Evolutionary conservation across 768 basidiomycete genomes (phyloP).

Genomic region (Serendipita indica): DNA sequence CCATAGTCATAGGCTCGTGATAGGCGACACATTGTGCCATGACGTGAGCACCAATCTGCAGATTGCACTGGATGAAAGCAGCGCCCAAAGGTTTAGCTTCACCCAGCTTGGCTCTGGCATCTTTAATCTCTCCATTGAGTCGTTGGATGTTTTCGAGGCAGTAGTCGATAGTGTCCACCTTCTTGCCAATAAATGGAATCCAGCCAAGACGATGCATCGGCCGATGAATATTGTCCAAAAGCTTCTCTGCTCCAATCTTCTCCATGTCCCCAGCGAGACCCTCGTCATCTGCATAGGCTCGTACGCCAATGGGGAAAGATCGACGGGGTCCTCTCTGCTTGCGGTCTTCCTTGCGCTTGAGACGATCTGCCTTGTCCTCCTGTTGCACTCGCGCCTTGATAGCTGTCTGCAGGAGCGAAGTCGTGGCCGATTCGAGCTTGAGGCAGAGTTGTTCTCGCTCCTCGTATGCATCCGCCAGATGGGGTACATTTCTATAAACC

Average conservation of each 20-base stretch:
- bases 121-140: conserved; percentile 29
- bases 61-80: conserved; percentile 52
- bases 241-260: conserved; percentile 17
- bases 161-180: conserved; percentile 55
- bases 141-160: conserved; percentile 41
- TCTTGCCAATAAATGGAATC: conserved; percentile 37
- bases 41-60: conserved; percentile 62
- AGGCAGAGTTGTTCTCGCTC: conserved; percentile 32
- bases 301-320: conserved; percentile 10
- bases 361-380: conserved; percentile 27
- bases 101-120: conserved; percentile 24
- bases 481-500: conserved; percentile 37
- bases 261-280: conserved; percentile 11
- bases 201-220: conserved; percentile 39
- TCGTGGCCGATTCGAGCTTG: conserved; percentile 44
- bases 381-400: conserved; percentile 20
- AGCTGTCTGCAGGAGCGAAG: conserved; percentile 32
- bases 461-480: conserved; percentile 30
- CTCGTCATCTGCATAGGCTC: background rate
- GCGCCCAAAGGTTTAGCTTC: conserved; percentile 37
- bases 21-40: conserved; percentile 45
- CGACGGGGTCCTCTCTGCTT: conserved; percentile 16
- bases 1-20: conserved; percentile 42
- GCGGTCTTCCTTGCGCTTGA: conserved; percentile 23
- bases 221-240: conserved; percentile 39